Percentiles rank a stretch among this genome's conserved stretches.
These are phyloP conservation scores for Suhomyces wounanorum DNA, from an alignment of 1,139 yeast genomes.

Conservation along the genomic window DNA sequence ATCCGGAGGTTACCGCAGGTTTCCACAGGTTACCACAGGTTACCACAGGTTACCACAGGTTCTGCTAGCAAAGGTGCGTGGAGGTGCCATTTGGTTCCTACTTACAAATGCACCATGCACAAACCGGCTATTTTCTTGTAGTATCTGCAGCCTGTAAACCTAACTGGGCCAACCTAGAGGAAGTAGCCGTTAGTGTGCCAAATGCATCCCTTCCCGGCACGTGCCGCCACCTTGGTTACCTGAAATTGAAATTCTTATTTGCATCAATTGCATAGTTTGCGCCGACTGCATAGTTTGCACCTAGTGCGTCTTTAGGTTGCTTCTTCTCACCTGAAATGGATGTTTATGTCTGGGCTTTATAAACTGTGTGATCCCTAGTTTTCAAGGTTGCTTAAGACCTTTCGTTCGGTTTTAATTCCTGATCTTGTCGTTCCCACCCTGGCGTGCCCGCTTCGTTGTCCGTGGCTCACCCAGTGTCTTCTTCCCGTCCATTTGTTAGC, in stretches of 20 bases:
- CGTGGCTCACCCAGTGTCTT: neutral
- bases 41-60: neutral
- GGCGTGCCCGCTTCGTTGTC: neutral
- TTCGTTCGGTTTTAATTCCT: neutral
- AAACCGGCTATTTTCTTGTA: neutral
- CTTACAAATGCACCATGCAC: neutral
- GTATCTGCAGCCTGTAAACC: neutral
- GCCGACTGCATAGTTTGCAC: conserved; percentile 1
- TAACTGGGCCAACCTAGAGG: neutral
- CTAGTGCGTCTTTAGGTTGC: neutral
- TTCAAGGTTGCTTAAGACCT: neutral
- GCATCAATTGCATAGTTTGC: neutral
- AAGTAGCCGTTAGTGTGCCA: conserved; percentile 7
- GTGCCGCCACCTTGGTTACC: conserved; percentile 9
- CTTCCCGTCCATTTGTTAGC: neutral
- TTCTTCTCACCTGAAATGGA: conserved; percentile 6
- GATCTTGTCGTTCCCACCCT: neutral
- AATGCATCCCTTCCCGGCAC: conserved; percentile 5
- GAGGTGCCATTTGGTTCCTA: neutral
- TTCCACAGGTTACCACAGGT: neutral
- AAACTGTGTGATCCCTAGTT: neutral
- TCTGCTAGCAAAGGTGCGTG: neutral
- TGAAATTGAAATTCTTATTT: conserved; percentile 10
- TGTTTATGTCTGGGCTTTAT: conserved; percentile 8
- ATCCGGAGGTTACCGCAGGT: neutral